These are phyloP conservation scores for Tulasnella sp. DNA, from an alignment of 768 basidiomycete genomes.

Conservation along the genomic window DNA sequence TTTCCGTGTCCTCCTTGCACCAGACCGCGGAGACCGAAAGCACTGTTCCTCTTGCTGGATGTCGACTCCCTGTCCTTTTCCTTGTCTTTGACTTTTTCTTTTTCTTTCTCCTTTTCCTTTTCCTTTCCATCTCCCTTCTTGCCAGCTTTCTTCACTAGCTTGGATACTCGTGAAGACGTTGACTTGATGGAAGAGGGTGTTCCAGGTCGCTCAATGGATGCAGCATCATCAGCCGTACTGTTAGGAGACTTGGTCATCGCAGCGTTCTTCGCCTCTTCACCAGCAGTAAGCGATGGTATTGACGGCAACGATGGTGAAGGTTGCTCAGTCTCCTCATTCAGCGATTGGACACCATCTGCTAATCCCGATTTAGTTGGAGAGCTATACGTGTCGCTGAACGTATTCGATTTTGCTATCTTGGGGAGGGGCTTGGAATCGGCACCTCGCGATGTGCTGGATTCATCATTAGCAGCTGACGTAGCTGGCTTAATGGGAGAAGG, in stretches of 20 bases:
- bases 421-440: not conserved
- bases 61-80: not conserved
- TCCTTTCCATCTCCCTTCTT: conserved; percentile 3
- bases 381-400: no score
- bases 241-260: not conserved
- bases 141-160: not conserved
- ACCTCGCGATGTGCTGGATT: not conserved
- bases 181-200: conserved; percentile 10
- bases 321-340: not conserved
- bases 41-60: no score
- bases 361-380: no score
- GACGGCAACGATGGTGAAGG: not conserved
- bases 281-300: not conserved
- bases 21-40: no score
- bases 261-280: not conserved
- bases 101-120: conserved; percentile 4
- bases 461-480: not conserved
- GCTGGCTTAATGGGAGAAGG: no score
- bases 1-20: no score
- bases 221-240: not conserved
- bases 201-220: not conserved
- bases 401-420: no score
- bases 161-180: not conserved
- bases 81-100: conserved; percentile 1
- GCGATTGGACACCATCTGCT: not conserved